Base-by-base conservation (phyloP, 305 asterid genomes). In the Fraxinus sp. region DNA sequence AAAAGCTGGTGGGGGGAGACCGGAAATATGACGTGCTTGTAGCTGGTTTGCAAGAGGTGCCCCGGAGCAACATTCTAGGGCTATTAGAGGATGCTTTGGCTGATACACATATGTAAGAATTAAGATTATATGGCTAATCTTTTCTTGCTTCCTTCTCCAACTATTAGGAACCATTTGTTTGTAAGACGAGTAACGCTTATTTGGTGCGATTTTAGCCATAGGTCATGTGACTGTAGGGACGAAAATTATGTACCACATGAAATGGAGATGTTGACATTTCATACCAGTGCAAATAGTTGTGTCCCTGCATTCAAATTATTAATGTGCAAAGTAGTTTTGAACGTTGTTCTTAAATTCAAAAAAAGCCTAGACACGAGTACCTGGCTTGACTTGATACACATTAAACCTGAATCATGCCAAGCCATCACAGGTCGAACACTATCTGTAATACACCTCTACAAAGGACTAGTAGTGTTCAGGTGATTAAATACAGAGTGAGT, bases 31-130 rank as follows among this genome's bases (percentile, higher is more conserved):
- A 91, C 83, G 82, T 93, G 35, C 85, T 93, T 0, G 95, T 91
- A 79, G 84, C 91, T 72, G 97, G 97, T 35, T 86, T 93, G 86
- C 97, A 93, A 80, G 97, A 93, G 74, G 97, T 85, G 76, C 94
- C 97, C 2, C 76, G 89, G 1, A 72, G 59, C 13, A 89, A 93
- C 41, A 77, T 93, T 80, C 39, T 83, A 76, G 84, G 78, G 76
- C 49, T 91, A 37, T 81, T 93, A 82, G 89, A 89, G 85, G 85
- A 80, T 14, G 88, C 85, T 76, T 77, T 93, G 32, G 73, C 74
- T 77, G 86, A 81, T 80, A 88, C 94, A 41, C 93, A 90, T n/a
- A 59, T 82, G 95, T 91, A 89, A 84, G 91, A 49, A 49, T 16
- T 16, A 49, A 4, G 59, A 16, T 49, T 11, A 44, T 1, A 35